These are phyloP conservation scores for Didymella exigua DNA, from an alignment of 2,329 filamentous ascomycete genomes.

Conservation along the genomic window DNA sequence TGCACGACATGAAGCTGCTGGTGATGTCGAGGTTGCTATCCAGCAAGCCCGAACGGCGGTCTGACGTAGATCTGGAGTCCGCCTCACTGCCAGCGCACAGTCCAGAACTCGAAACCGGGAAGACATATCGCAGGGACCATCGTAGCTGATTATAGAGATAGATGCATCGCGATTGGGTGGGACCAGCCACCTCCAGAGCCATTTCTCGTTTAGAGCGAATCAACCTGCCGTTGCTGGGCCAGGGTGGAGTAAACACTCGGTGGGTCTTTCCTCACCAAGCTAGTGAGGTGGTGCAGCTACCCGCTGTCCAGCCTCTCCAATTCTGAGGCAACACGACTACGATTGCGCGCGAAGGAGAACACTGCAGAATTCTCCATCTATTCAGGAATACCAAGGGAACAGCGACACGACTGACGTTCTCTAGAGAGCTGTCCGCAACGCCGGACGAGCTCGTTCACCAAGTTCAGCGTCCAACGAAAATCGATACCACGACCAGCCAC, in stretches of 20 bases:
- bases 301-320: slow-evolving; percentile 20
- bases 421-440: slow-evolving; percentile 40
- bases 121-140: slow-evolving; percentile 10
- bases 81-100: slow-evolving; percentile 14
- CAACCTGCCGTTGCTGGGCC: slow-evolving; percentile 30
- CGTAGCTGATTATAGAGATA: slow-evolving; percentile 9
- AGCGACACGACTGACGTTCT: slow-evolving; percentile 34
- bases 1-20: not conserved
- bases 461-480: slow-evolving; percentile 19
- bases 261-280: slow-evolving; percentile 27
- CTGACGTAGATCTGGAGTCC: slow-evolving; percentile 16
- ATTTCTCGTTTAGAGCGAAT: slow-evolving; percentile 25
- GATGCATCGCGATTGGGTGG: slow-evolving; percentile 23
- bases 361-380: slow-evolving; percentile 5
- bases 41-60: slow-evolving; percentile 9
- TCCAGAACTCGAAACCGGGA: slow-evolving; percentile 14
- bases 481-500: slow-evolving; percentile 27
- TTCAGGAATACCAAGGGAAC: slow-evolving; percentile 22
- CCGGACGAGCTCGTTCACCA: slow-evolving; percentile 39
- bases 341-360: slow-evolving; percentile 17
- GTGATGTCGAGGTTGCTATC: not conserved
- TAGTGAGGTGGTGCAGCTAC: slow-evolving; percentile 33
- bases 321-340: slow-evolving; percentile 21
- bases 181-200: slow-evolving; percentile 24
- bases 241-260: slow-evolving; percentile 28